phyloP scores from a whole-genome alignment of 345 rosid species.

The Aurinia saxatilis region DNA sequence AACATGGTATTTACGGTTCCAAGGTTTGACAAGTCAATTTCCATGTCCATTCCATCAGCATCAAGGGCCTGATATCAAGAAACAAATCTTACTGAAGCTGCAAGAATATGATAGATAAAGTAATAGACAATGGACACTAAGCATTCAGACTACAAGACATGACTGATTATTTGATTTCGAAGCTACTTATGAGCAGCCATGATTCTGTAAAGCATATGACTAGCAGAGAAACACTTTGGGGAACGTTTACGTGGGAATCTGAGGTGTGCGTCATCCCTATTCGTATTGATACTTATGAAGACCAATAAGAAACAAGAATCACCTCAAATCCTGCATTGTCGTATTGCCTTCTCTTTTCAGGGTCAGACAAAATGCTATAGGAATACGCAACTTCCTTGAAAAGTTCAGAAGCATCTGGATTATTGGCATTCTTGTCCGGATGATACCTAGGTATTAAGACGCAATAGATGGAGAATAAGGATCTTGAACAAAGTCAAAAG shows the following conservation, averaged over 20 bases:
- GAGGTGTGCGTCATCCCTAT: neutral
- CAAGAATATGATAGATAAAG: neutral
- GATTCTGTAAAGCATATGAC: neutral
- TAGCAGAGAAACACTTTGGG: neutral
- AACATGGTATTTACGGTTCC: conserved; percentile 99
- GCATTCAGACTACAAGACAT: too few species aligned
- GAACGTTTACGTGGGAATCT: too few species aligned
- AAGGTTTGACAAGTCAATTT: conserved; percentile 91
- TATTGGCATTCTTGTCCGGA: conserved; percentile 93
- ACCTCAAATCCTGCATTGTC: conserved; percentile 98
- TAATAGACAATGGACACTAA: neutral
- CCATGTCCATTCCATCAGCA: conserved; percentile 88
- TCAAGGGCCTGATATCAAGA: conserved; percentile 62
- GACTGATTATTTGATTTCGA: neutral
- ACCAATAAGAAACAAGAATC: conserved; percentile 1
- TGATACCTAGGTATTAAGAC: conserved; percentile 51
- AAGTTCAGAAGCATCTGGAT: conserved; percentile 92
- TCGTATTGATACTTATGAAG: neutral
- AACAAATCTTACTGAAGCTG: neutral
- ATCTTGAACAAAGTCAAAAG: conserved; percentile 1
- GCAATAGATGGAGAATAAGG: neutral
- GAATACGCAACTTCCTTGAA: conserved; percentile 99
- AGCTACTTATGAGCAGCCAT: neutral
- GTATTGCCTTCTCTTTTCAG: conserved; percentile 96
- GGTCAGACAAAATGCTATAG: conserved; percentile 92